Evolutionary conservation across 129 eudicot species (phyloP).

Genomic region (Oenanthe sinensis): DNA sequence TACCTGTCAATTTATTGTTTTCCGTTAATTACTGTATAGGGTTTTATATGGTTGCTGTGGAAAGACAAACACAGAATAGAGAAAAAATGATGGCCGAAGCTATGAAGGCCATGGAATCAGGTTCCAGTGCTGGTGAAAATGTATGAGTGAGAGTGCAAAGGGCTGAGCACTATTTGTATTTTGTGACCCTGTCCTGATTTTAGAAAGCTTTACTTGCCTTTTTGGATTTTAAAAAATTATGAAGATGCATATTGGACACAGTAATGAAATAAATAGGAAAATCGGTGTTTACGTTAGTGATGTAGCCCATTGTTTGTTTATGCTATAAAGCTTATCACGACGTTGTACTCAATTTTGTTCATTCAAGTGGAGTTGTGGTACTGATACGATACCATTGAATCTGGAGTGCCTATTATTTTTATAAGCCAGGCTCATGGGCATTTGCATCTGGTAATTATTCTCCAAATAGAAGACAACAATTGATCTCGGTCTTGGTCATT

Average conservation of each 20-base stretch:
- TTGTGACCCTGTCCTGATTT: background rate
- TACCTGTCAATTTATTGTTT: background rate
- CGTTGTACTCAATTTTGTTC: background rate
- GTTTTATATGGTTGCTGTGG: slow-evolving; percentile 75
- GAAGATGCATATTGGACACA: background rate
- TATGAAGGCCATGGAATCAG: slow-evolving; percentile 46
- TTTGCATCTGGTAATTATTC: background rate
- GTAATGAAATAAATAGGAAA: background rate
- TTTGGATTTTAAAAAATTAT: background rate
- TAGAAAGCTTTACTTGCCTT: no score
- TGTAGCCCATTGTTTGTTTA: background rate
- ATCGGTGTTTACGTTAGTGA: background rate
- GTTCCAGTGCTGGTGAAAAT: slow-evolving; percentile 19
- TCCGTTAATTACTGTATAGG: slow-evolving; percentile 29
- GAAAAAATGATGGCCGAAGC: slow-evolving; percentile 66
- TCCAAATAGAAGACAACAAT: background rate
- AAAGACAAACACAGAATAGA: slow-evolving; percentile 74
- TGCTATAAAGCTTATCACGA: no score
- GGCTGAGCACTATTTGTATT: background rate
- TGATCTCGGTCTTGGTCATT: background rate
- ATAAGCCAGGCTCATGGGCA: background rate
- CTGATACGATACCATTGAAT: background rate
- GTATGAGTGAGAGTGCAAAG: background rate
- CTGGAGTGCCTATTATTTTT: background rate
- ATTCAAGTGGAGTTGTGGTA: background rate